Evolutionary conservation across 331 rosid genomes (phyloP).

Genomic region (Malus hybrid): DNA sequence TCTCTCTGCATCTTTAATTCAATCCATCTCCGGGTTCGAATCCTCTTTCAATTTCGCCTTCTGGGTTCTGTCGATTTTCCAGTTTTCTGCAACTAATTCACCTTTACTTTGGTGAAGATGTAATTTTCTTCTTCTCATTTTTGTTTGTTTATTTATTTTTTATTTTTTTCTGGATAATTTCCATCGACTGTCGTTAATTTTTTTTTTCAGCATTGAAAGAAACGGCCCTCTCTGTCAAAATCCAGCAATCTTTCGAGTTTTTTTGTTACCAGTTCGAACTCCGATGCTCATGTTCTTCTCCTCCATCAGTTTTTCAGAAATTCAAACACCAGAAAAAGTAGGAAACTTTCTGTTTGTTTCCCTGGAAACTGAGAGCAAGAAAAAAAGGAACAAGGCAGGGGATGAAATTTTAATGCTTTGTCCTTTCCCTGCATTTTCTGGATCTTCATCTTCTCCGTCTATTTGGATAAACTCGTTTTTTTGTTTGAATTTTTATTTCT

Average conservation of each 20-base stretch:
- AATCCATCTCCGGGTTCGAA: conserved; percentile 4
- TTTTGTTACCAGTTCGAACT: background rate
- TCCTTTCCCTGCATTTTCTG: background rate
- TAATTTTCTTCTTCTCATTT: background rate
- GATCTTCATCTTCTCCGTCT: background rate
- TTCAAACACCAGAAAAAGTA: background rate
- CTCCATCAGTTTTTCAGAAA: no score
- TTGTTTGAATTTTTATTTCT: background rate
- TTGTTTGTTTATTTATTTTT: background rate
- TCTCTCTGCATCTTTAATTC: background rate
- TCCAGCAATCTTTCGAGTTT: background rate
- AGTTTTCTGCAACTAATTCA: background rate
- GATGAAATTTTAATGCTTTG: background rate
- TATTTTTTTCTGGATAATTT: background rate
- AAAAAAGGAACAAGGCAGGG: background rate
- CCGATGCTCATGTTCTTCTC: background rate
- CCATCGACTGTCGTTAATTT: background rate
- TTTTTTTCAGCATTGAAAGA: background rate
- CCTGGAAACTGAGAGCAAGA: conserved; percentile 13
- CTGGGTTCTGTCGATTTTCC: background rate
- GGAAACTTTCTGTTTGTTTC: background rate
- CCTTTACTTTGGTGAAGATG: background rate
- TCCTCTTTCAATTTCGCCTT: background rate
- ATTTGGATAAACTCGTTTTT: background rate
- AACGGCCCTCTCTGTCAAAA: background rate